Evolutionary conservation across 23 red algal genomes (phyloP), one percentile per base, ranked within the genome.

Genomic region (Pyropia yezoensis): DNA sequence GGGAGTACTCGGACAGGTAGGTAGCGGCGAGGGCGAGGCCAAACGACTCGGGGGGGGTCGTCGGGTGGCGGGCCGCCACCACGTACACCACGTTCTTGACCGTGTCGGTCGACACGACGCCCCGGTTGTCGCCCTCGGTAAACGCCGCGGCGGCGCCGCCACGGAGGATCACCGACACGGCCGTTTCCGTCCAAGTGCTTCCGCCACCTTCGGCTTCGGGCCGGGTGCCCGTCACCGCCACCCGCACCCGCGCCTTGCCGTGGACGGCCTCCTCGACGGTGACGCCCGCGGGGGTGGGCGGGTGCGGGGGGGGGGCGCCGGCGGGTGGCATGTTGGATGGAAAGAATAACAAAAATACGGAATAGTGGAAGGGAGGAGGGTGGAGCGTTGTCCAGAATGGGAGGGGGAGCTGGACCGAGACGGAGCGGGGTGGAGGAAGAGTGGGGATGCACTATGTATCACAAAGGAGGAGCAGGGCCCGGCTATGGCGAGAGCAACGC

Each of bases 21-120:
- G 60, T 70, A 22, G 54, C 51, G 23, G 62, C 80, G 22, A 95
- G 61, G 27, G 52, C 70, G 21, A 87, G 28, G 5, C 74, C 81
- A 78, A 88, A 87, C 21, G 32, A 56, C 71, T 95, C 90, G 14
- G 72, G 72, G 14, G 49, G 33, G 3, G 23, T 27, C 47, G 59
- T 75, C 19, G 62, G 27, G 56, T 95, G 76, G 9, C 26, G 71
- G 68, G 86, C 81, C 2, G 81, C 90, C 7, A 87, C 73, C 1
- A 85, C 25, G 57, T 87, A 95, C 12, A 87, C 69, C 57, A 80
- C 71, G 57, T 95, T 95, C 72, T 88, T 87, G 52, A 74, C 79
- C 33, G 79, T 95, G 59, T 95, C 90, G 7, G 90, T 95, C 27
- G 90, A 73, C 27, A 95, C 82, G 25, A 95, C 90, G 24, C 47